Base-by-base conservation (phyloP, 495 filamentous ascomycete species). In the Talaromyces trachyspermus region DNA sequence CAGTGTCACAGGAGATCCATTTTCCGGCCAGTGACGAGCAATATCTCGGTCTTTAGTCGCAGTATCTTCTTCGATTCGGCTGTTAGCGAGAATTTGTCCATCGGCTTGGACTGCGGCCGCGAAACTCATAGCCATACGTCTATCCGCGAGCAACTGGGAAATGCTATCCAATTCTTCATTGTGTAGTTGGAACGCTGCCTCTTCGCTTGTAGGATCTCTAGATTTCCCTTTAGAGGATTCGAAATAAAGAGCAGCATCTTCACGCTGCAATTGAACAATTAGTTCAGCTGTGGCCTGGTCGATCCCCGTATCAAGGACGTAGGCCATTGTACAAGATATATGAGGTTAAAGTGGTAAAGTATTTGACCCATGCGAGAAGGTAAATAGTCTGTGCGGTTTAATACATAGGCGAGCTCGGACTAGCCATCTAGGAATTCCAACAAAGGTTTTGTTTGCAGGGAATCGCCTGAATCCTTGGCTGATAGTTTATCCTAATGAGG, bases 171-270 rank as follows among this genome's bases (percentile, higher is more conserved):
- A 35, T 14, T 55, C 52, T 32, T 51, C 44, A 12, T 41, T 44
- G 5, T 51, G 49, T 20, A 51, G 5, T 1, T 36, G 49, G 24
- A 55, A 46, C 17, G 52, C 52, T 5, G 48, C 14, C 27, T 51
- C 52, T 36, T 49, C 48, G 40, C 50, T 46, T 40, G 49, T 55
- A 8, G 45, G 48, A 2, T 46, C 33, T 3, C 39, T 18, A 11
- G 20, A 42, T 26, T 42, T 42, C 7, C 39, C 39, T 7, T 42
- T 42, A 5, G 39, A 26, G 0, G 22, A 2, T 24, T 22, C 20
- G 11, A 25, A 42, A 20, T 42, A 42, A n/a, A 12, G 39, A 10
- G 18, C 39, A 23, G 19, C 39, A 24, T 42, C 39, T 15, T 42
- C 19, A 25, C 23, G 10, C 15, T 27, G 39, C 12, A 42, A n/a